phyloP scores from a whole-genome alignment of 139 green algal genomes.

The Desmodesmus armatus region DNA sequence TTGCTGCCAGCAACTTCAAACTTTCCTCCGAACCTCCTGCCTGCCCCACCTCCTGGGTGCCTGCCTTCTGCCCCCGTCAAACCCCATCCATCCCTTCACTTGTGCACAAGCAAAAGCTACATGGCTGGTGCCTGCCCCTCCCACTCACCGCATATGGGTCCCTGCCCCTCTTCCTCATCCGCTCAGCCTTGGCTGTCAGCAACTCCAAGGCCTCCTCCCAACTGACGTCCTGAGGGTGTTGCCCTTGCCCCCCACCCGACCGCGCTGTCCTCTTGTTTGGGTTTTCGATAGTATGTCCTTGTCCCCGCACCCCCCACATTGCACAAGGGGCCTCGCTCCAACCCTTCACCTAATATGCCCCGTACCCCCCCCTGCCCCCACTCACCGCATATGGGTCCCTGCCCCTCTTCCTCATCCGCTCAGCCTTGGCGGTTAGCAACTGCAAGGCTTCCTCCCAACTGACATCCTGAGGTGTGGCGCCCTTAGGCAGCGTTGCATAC shows the following conservation, averaged over 20 bases:
- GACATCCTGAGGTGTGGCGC: constrained; percentile 25
- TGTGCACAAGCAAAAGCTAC: too few relatives aligned
- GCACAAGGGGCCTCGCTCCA: too few relatives aligned
- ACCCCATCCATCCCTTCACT: too few relatives aligned
- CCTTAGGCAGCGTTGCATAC: constrained; percentile 51
- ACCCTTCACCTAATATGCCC: neutral
- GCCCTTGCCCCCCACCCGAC: too few relatives aligned
- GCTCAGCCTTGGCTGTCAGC: neutral
- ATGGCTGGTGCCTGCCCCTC: neutral
- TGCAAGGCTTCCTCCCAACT: constrained; percentile 48
- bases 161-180: too few relatives aligned
- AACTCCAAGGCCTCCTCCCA: neutral
- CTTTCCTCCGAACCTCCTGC: constrained; percentile 48
- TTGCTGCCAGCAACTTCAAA: constrained; percentile 34
- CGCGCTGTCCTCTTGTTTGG: too few relatives aligned
- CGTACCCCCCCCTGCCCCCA: neutral
- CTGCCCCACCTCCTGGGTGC: too few relatives aligned
- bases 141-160: constrained; percentile 24
- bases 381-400: constrained; percentile 38
- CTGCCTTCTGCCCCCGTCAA: neutral
- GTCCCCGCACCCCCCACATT: neutral
- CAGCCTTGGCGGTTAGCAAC: constrained; percentile 22
- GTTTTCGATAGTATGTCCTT: too few relatives aligned
- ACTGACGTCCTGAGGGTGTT: neutral
- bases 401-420: neutral